Conservation (phyloP, 2,329 filamentous ascomycete genomes). For the Nemania sp. region DNA sequence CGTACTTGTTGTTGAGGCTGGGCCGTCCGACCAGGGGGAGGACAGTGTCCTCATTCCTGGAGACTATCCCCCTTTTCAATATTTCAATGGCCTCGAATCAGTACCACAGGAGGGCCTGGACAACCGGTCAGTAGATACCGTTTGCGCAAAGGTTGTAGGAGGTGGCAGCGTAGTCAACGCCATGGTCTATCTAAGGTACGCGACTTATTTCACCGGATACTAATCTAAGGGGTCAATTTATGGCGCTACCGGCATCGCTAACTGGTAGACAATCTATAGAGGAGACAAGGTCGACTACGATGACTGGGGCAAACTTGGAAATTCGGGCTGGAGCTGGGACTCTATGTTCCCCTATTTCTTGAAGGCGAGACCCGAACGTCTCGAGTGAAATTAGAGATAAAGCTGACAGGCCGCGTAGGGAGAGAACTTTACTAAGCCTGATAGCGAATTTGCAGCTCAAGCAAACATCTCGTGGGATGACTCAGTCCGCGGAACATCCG, state of each 20-base stretch:
- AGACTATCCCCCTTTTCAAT: conserved; percentile 29
- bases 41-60: conserved; percentile 36
- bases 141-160: conserved; percentile 51
- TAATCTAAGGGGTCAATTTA: not conserved
- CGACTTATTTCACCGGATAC: conserved; percentile 2
- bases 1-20: conserved; percentile 39
- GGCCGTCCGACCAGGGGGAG: conserved; percentile 34
- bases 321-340: conserved; percentile 52
- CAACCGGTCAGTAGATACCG: conserved; percentile 43
- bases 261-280: conserved; percentile 2
- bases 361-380: conserved; percentile 47
- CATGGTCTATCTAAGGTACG: conserved; percentile 52
- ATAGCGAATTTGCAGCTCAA: conserved; percentile 40
- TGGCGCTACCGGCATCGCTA: not conserved
- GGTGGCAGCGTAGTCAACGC: conserved; percentile 54
- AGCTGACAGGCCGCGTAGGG: conserved; percentile 38
- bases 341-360: conserved; percentile 57
- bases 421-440: conserved; percentile 50
- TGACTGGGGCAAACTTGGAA: conserved; percentile 52
- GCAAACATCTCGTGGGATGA: conserved; percentile 50
- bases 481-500: conserved; percentile 46
- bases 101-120: conserved; percentile 38
- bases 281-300: conserved; percentile 51
- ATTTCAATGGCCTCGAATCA: conserved; percentile 26
- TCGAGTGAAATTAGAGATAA: not conserved